These are phyloP conservation scores for Pythium graminicola DNA, from an alignment of 352 stramenopile genomes.

Conservation along the genomic window DNA sequence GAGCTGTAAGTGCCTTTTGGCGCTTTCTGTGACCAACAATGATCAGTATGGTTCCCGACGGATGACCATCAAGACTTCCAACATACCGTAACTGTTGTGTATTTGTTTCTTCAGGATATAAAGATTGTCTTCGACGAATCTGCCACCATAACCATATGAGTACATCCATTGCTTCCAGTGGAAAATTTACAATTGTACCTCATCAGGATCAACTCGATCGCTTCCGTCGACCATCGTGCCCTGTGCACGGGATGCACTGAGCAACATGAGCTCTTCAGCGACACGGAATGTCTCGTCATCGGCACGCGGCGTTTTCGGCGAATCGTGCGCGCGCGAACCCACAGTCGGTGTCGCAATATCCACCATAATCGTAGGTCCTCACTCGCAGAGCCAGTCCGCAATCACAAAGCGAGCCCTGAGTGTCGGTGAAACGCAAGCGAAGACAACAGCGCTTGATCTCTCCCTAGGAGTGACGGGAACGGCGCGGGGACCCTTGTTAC, in stretches of 20 bases:
- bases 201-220: not conserved
- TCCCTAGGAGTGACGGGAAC: no score
- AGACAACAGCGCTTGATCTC: not conserved
- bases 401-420: not conserved
- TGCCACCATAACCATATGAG: not conserved
- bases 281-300: slow-evolving; percentile 72
- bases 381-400: not conserved
- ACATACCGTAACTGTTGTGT: not conserved
- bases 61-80: not conserved
- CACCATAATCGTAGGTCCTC: slow-evolving; percentile 14
- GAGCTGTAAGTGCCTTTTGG: slow-evolving; percentile 23
- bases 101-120: not conserved
- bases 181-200: not conserved
- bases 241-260: slow-evolving; percentile 33
- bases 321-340: not conserved
- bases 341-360: slow-evolving; percentile 24
- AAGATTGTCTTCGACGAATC: no score
- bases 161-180: not conserved
- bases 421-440: not conserved
- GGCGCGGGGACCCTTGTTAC: not conserved
- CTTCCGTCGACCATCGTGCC: not conserved
- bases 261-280: slow-evolving; percentile 69
- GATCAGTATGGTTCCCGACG: not conserved
- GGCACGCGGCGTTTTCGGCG: not conserved
- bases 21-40: slow-evolving; percentile 13